These are phyloP conservation scores for Teunomyces barrocoloradensis DNA, from an alignment of 805 yeast genomes.

Conservation along the genomic window DNA sequence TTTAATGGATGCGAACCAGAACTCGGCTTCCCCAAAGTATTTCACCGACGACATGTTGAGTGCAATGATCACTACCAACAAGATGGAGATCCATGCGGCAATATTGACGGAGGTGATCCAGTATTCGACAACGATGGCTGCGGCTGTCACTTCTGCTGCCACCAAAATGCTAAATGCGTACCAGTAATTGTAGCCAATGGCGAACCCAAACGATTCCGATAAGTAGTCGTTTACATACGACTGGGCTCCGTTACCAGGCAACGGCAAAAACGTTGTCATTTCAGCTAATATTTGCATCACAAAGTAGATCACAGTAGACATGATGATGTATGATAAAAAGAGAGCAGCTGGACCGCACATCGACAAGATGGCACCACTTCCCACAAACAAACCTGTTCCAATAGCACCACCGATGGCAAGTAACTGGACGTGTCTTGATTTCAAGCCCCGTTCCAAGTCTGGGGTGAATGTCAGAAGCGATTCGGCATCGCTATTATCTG, in stretches of 20 bases:
- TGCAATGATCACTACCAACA: constrained; percentile 22
- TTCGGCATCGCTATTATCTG: constrained; percentile 13
- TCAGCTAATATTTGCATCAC: constrained; percentile 34
- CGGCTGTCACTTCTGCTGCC: constrained; percentile 40
- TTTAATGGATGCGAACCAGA: constrained; percentile 33
- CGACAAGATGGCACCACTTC: constrained; percentile 23
- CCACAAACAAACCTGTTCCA: constrained; percentile 24
- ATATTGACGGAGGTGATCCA: constrained; percentile 32
- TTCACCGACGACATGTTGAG: constrained; percentile 30
- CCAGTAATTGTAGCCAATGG: constrained; percentile 35
- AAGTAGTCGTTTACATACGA: constrained; percentile 28
- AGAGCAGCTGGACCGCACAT: constrained; percentile 19
- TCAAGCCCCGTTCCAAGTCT: constrained; percentile 14
- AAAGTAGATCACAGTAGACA: constrained; percentile 21
- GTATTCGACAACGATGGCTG: constrained; percentile 37
- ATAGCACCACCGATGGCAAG: constrained; percentile 20
- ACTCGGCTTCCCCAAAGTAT: constrained; percentile 37
- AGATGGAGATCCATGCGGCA: constrained; percentile 41
- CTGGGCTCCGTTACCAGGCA: constrained; percentile 34
- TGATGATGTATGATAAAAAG: constrained; percentile 16
- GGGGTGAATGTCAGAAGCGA: constrained; percentile 17
- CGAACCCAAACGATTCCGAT: constrained; percentile 31
- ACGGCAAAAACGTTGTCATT: constrained; percentile 33
- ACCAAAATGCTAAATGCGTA: constrained; percentile 32
- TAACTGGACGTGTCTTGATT: constrained; percentile 14